A percentile compares a stretch with the other conserved stretches of the same genome.
Evolutionary conservation across 164 flowering plant genomes (phyloP).

Genomic region (Platanus orientalis): DNA sequence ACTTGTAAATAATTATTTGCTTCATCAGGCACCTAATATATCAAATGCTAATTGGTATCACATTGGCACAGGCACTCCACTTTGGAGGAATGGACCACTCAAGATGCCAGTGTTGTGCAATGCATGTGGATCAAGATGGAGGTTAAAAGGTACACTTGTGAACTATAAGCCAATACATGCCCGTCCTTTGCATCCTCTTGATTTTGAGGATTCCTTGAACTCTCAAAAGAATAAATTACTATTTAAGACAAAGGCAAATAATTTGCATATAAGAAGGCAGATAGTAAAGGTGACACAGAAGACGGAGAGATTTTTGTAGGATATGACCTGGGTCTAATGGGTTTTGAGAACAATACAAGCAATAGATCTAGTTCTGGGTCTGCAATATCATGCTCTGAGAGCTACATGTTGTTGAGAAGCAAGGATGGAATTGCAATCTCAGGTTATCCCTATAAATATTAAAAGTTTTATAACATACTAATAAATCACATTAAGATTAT

Average conservation of each 20-base stretch:
- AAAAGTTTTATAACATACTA: too few species aligned
- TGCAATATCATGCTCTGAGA: slow-evolving; percentile 16
- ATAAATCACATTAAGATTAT: too few species aligned
- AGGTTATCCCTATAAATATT: slow-evolving; percentile 8
- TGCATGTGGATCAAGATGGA: slow-evolving; percentile 51
- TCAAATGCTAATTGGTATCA: background rate
- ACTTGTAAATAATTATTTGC: background rate
- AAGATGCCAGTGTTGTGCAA: slow-evolving; percentile 42
- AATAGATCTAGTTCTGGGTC: slow-evolving; percentile 16
- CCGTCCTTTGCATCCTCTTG: slow-evolving; percentile 7
- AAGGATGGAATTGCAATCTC: slow-evolving; percentile 5
- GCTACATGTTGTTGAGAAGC: slow-evolving; percentile 1
- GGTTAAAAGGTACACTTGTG: slow-evolving; percentile 30
- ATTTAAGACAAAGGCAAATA: background rate
- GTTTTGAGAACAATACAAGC: slow-evolving; percentile 15
- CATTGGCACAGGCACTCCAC: slow-evolving; percentile 32
- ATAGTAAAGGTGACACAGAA: background rate
- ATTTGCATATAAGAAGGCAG: background rate
- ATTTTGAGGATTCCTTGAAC: slow-evolving; percentile 1
- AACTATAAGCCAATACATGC: slow-evolving; percentile 37
- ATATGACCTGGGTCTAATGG: background rate
- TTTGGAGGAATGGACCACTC: slow-evolving; percentile 50
- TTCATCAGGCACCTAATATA: background rate
- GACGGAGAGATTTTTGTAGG: background rate
- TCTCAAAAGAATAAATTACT: slow-evolving; percentile 4